These are phyloP conservation scores for Metschnikowia anglica DNA, from an alignment of 805 yeast species.

Conservation along the genomic window DNA sequence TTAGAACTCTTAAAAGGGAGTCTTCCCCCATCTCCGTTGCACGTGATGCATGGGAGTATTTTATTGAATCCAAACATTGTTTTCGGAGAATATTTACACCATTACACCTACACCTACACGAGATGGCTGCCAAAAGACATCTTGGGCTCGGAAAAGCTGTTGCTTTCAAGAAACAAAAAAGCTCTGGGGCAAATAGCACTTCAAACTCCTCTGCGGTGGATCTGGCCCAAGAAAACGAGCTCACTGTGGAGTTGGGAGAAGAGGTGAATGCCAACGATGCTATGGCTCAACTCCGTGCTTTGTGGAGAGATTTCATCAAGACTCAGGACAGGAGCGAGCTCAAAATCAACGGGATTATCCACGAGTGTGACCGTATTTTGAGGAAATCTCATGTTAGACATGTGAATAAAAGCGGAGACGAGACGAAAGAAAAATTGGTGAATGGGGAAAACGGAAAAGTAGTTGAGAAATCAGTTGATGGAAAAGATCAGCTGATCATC, in stretches of 20 bases:
- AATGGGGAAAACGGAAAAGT: constrained; percentile 3
- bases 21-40: constrained; percentile 1
- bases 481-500: background rate
- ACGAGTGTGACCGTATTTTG: constrained; percentile 82
- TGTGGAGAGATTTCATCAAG: constrained; percentile 63
- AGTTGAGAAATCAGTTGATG: background rate
- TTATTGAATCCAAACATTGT: background rate
- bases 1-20: background rate
- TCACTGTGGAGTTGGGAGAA: constrained; percentile 64
- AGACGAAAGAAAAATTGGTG: background rate
- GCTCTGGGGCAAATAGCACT: constrained; percentile 1
- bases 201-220: background rate
- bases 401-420: constrained; percentile 2
- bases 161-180: constrained; percentile 28
- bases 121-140: constrained; percentile 31
- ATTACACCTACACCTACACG: constrained; percentile 1
- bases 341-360: constrained; percentile 79
- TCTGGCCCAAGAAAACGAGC: constrained; percentile 24
- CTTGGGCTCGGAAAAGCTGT: constrained; percentile 40
- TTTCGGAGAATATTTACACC: background rate
- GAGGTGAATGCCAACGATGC: constrained; percentile 76
- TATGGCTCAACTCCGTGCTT: constrained; percentile 67
- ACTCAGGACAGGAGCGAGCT: constrained; percentile 62
- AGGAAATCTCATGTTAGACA: constrained; percentile 36
- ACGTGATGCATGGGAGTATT: constrained; percentile 5